Percentiles rank a stretch among this genome's conserved stretches.
phyloP scores from a whole-genome alignment of 805 yeast species.

The Saturnispora sekii region DNA sequence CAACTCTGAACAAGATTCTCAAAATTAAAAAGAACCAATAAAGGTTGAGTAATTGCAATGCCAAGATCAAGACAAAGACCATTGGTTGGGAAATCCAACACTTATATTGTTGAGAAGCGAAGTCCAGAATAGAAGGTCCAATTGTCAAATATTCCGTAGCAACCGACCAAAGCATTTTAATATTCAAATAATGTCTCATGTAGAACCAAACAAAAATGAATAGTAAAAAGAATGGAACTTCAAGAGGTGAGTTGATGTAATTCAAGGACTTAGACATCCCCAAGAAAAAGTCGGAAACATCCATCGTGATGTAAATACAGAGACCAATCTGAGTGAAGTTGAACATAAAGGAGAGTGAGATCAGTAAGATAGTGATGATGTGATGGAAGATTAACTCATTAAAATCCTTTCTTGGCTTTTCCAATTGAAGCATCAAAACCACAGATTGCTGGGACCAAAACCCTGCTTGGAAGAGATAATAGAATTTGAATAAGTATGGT shows the following conservation, averaged over 20 bases:
- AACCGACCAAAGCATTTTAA: constrained; percentile 74
- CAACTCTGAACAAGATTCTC: constrained; percentile 62
- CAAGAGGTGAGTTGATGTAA: constrained; percentile 61
- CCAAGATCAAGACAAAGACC: constrained; percentile 66
- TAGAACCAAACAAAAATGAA: constrained; percentile 78
- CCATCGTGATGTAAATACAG: constrained; percentile 90
- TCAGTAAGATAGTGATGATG: constrained; percentile 78
- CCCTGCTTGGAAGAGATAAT: constrained; percentile 87
- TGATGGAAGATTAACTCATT: constrained; percentile 89
- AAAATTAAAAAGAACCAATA: constrained; percentile 83
- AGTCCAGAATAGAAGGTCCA: constrained; percentile 73
- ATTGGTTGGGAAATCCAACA: constrained; percentile 93
- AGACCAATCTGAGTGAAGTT: constrained; percentile 96
- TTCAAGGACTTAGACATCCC: constrained; percentile 79
- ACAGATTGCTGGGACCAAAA: constrained; percentile 97
- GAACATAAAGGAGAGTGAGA: constrained; percentile 81
- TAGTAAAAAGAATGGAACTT: constrained; percentile 55
- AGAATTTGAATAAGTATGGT: constrained; percentile 60
- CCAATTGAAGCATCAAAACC: constrained; percentile 72
- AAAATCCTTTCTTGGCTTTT: constrained; percentile 92
- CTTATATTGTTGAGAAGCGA: constrained; percentile 88
- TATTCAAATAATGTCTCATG: constrained; percentile 76
- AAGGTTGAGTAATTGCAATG: constrained; percentile 74
- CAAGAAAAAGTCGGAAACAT: constrained; percentile 82
- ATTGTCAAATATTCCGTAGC: constrained; percentile 79